These are phyloP conservation scores for Stagonosporopsis chrysanthemi DNA, from an alignment of 2,329 filamentous ascomycete genomes.

Conservation along the genomic window DNA sequence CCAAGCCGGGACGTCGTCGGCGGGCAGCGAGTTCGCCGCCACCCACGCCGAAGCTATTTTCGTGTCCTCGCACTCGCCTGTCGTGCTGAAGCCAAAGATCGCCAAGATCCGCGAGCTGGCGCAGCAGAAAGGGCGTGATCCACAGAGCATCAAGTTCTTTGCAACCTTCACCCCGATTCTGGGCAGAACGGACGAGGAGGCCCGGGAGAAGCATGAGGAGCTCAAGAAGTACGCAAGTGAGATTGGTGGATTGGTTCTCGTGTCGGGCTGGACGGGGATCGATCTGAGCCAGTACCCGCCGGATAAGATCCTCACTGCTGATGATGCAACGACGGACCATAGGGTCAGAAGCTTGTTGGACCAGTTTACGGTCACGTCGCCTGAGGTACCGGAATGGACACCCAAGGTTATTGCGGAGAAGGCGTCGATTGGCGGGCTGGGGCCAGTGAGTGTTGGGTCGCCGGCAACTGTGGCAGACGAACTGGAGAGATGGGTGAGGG, in stretches of 20 bases:
- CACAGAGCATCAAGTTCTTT: conserved; percentile 63
- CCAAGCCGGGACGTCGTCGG: conserved; percentile 66
- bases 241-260: conserved; percentile 63
- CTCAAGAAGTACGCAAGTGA: conserved; percentile 61
- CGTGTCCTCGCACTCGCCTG: conserved; percentile 62
- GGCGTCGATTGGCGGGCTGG: conserved; percentile 69
- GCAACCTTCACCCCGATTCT: conserved; percentile 48
- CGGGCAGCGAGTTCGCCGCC: conserved; percentile 64
- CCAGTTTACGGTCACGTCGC: conserved; percentile 44
- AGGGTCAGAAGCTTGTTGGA: conserved; percentile 45
- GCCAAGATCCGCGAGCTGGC: conserved; percentile 62
- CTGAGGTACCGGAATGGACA: conserved; percentile 40
- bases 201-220: conserved; percentile 60
- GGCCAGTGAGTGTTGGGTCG: conserved; percentile 29
- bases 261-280: conserved; percentile 67
- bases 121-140: conserved; percentile 61
- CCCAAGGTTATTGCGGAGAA: conserved; percentile 42
- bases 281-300: conserved; percentile 65
- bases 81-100: conserved; percentile 60
- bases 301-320: conserved; percentile 64
- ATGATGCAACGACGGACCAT: conserved; percentile 61
- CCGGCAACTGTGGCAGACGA: conserved; percentile 56
- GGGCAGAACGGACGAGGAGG: conserved; percentile 55
- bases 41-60: conserved; percentile 69
- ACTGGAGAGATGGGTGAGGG: conserved; percentile 55